Base-by-base conservation (phyloP, 2,329 filamentous ascomycete genomes). In the Albifimbria verrucaria region DNA sequence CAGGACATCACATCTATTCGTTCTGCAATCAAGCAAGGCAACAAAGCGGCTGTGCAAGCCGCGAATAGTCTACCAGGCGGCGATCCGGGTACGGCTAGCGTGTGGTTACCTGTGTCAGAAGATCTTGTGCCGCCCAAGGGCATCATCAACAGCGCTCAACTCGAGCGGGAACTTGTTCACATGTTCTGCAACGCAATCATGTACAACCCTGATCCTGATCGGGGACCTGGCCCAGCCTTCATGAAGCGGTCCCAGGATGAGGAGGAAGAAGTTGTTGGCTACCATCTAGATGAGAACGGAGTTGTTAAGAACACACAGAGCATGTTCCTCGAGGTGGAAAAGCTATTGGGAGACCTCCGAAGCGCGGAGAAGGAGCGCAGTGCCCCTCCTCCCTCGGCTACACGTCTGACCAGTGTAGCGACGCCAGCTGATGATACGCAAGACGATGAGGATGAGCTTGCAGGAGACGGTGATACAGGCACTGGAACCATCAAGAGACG, bases 131-230 rank as follows among this genome's bases (percentile, higher is more conserved):
- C 93, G 2, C 93, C 94, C 0, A 90, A 86, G 62, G 90, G 87
- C 20, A 96, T 97, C 62, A 90, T 97, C 70, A 97, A 97, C 70
- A 92, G 89, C 49, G 85, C 88, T 1, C 94, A 97, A 68, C 79
- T 97, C 17, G 93, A 97, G 71, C 90, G 92, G 59, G 93, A 97
- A 68, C 77, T 97, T 11, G 90, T 95, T 62, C 89, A 95, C 62
- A 97, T 97, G 90, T 96, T 97, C 69, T 91, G 92, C 60, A 97
- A 97, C 65, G 93, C 94, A 18, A 89, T 97, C 71, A 97, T 99
- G 94, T 99, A 96, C 77, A 97, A 97, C 62, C 86, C 89, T 0
- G 90, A 96, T 57, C 86, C 88, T 0, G 78, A 89, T 59, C 82
- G 87, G 23, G 88, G 88, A 0, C 84, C 88, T 10, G 87, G 87